Conservation (phyloP, 345 rosid species). For the Excoecaria cochinchinensis region DNA sequence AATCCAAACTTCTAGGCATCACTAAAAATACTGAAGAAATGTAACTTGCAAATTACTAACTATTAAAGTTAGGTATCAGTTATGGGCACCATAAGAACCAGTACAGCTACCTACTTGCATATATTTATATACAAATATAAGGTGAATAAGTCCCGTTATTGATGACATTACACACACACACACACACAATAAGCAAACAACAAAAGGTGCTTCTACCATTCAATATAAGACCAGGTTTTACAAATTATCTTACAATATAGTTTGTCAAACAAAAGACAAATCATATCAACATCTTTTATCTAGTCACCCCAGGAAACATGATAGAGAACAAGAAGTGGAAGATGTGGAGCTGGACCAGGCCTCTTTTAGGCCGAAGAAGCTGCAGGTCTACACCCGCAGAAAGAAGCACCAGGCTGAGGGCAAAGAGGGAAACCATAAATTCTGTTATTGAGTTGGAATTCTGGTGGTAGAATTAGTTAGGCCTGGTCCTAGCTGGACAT, state of each 20-base stretch:
- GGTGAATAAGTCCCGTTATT: neutral
- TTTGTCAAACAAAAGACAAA: neutral
- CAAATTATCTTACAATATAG: neutral
- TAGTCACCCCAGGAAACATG: neutral
- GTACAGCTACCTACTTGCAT: neutral
- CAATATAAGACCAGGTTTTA: neutral
- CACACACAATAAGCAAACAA: neutral
- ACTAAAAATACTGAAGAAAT: neutral
- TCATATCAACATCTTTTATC: neutral
- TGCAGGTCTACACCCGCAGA: no score
- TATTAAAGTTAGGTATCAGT: neutral
- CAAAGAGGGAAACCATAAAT: no score
- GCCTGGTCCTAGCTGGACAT: no score
- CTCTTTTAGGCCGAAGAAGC: no score
- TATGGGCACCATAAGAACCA: neutral
- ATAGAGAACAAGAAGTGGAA: no score
- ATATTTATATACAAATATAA: neutral
- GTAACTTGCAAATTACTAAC: neutral
- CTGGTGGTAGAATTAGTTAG: no score
- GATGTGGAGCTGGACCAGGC: no score
- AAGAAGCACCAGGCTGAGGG: no score
- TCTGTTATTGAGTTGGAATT: no score
- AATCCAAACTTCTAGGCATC: slow-evolving; percentile 15
- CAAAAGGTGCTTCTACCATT: neutral
- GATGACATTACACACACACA: neutral